Evolutionary conservation across 768 basidiomycete genomes (phyloP), one percentile per base, ranked within the genome.

Genomic region (Rubroboletus pulcherrimus): DNA sequence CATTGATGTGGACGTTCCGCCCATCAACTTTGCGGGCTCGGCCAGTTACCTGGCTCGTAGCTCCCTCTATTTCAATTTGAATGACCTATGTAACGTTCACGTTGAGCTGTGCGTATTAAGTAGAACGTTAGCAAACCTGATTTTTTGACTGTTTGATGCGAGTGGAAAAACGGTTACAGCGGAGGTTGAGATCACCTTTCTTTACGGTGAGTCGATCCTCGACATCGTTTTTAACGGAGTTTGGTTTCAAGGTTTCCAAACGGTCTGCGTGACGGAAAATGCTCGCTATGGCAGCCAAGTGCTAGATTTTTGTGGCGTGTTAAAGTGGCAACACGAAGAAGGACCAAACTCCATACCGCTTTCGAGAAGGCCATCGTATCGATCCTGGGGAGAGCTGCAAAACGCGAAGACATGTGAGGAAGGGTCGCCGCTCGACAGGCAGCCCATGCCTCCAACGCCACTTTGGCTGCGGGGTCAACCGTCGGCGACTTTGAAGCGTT

Each of bases 221-320:
- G 8, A 83, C 70, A 10, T 75, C 72, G 45, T 86, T 83, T 33
- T 68, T 75, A 8, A 69, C 74, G 33, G 69, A 56, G 0, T 57
- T 58, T 0, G 85, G 82, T 59, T 83, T 83, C 53, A 75, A 57
- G 17, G 77, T 70, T 17, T 81, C 75, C 15, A 83, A 70, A 8
- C 77, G 75, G 14, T 78, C 74, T 2, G 76, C 67, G 44, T 81
- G 76, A 6, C 71, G 74, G 14, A 74, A 72, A 47, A 79, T 69
- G 59, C 77, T 84, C 1, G 78, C 71, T 2, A 86, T 63, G 19
- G 77, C 72, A 17, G 66, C 55, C 7, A 87, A 70, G 37, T 70
- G 70, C 81, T 78, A 61, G 9, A 33, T 40, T 29, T 30, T 54
- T 30, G 40, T 52, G 9, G 55, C 51, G 6, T 9, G 48, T 53